Percentiles rank a stretch among this genome's conserved stretches.
Evolutionary conservation across 768 basidiomycete species (phyloP).

Genomic region (Calocybe gangraenosa): DNA sequence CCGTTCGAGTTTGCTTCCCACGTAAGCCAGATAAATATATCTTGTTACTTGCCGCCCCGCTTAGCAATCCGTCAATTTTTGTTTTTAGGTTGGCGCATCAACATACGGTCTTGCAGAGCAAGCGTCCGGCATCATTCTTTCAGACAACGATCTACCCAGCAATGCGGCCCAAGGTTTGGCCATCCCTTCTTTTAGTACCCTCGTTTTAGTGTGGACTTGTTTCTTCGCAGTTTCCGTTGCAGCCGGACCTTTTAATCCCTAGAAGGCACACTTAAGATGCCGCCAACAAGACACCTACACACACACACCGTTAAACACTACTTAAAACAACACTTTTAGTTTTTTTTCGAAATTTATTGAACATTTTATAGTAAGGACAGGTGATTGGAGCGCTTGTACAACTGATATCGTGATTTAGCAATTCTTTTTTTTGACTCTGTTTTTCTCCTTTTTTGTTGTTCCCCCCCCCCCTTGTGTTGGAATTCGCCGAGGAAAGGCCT

Average conservation of each 20-base stretch:
- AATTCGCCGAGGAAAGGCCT: no score
- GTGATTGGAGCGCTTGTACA: no score
- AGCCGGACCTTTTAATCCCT: constrained; percentile 2
- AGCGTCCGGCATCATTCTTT: constrained; percentile 34
- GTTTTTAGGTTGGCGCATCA: constrained; percentile 16
- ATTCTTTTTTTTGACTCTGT: no score
- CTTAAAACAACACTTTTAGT: no score
- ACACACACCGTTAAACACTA: no score
- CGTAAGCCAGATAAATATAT: constrained; percentile 10
- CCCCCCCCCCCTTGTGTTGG: no score
- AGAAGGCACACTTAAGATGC: no score
- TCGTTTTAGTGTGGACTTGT: constrained; percentile 1
- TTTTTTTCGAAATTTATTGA: no score
- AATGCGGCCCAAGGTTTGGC: constrained; percentile 1
- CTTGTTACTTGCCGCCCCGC: not conserved
- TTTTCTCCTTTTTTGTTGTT: no score
- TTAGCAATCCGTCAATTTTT: not conserved
- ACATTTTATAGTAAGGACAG: no score
- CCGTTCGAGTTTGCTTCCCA: constrained; percentile 21
- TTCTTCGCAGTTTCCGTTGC: constrained; percentile 6
- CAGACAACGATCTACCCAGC: constrained; percentile 8
- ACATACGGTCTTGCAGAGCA: constrained; percentile 30
- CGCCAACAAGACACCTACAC: no score
- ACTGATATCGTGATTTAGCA: no score
- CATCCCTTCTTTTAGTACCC: not conserved